Evolutionary conservation across 176 grass and related monocot genomes (phyloP).

Genomic region (Saccharum officinarum): DNA sequence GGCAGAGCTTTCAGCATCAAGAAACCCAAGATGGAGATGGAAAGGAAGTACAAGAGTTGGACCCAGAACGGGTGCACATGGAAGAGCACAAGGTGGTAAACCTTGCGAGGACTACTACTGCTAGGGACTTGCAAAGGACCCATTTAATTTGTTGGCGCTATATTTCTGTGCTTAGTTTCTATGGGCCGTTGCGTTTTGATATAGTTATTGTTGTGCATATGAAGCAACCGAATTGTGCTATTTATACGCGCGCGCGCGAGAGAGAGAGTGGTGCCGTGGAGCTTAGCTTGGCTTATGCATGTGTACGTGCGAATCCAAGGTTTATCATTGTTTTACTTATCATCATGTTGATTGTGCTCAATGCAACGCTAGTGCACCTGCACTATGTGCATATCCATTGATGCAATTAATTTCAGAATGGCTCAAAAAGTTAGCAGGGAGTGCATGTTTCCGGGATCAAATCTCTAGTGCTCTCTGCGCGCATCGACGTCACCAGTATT

Average conservation of each 20-base stretch:
- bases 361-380: background rate
- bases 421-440: background rate
- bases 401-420: too few species aligned
- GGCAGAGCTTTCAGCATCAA: constrained; percentile 51
- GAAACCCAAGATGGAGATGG: constrained; percentile 47
- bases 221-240: background rate
- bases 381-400: too few species aligned
- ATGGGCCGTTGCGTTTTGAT: background rate
- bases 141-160: background rate
- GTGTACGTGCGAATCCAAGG: background rate
- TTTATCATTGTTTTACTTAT: constrained; percentile 19
- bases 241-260: constrained; percentile 1
- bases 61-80: constrained; percentile 59
- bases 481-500: too few species aligned
- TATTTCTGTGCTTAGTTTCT: background rate
- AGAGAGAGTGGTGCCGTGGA: too few species aligned
- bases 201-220: background rate
- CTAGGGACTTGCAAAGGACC: background rate
- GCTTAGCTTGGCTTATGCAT: background rate
- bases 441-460: background rate
- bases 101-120: background rate
- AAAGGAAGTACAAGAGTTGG: constrained; percentile 66
- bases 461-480: background rate
- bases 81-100: constrained; percentile 38
- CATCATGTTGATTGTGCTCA: background rate